A percentile compares a stretch with the other conserved stretches of the same genome.
These are phyloP conservation scores for Saturnispora sekii DNA, from an alignment of 805 yeast species.

Conservation along the genomic window DNA sequence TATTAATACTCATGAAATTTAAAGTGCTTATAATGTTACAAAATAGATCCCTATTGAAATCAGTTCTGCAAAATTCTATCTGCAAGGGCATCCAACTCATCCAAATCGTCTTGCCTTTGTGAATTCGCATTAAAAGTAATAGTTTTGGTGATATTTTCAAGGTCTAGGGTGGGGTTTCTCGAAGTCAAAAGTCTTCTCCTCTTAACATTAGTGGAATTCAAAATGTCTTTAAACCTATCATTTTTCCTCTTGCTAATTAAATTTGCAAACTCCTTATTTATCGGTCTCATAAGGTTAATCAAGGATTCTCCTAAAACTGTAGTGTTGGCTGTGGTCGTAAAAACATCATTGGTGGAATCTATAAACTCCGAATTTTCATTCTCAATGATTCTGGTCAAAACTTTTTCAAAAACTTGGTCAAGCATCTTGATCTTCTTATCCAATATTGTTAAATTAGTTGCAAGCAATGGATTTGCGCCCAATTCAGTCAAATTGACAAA, in stretches of 20 bases:
- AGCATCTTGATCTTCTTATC: not conserved
- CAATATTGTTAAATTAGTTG: not conserved
- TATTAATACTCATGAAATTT: no score
- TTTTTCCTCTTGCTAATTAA: not conserved
- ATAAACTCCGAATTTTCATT: not conserved
- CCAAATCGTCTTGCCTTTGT: not conserved
- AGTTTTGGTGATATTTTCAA: not conserved
- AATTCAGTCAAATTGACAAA: conserved; percentile 6
- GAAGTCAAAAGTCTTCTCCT: conserved; percentile 2
- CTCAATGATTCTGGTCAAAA: conserved; percentile 1
- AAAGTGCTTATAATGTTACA: not conserved
- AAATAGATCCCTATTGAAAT: not conserved
- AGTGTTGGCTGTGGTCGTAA: not conserved
- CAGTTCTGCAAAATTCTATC: conserved; percentile 18
- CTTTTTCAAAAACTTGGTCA: conserved; percentile 1
- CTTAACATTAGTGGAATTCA: conserved; percentile 14
- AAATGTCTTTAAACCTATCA: not conserved
- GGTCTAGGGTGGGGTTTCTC: not conserved
- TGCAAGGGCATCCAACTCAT: conserved; percentile 15
- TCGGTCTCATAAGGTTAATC: conserved; percentile 3
- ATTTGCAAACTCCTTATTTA: conserved; percentile 1
- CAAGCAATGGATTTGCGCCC: not conserved
- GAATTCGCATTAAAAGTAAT: not conserved
- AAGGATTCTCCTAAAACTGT: conserved; percentile 4
- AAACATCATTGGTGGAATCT: not conserved